Base-by-base conservation (phyloP, 106 monocot genomes). In the Allium sativum region DNA sequence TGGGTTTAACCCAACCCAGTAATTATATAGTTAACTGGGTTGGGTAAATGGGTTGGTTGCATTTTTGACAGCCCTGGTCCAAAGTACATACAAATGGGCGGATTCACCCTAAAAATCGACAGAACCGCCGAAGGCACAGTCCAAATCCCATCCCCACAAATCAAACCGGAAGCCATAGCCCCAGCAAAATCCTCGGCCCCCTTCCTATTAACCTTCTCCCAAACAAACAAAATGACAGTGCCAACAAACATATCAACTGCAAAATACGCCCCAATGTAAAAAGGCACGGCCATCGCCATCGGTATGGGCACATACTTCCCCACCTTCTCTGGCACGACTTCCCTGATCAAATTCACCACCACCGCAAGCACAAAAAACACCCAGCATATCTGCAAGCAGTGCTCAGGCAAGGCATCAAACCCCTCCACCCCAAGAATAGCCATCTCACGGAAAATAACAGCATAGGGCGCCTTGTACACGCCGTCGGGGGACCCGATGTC, bases 111-210 rank as follows among this genome's bases (percentile, higher is more conserved):
- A 41, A 84, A 69, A 43, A 93, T 84, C 1, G 93, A 81, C 0
- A 93, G 59, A n/a, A 88, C 20, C 0, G 93, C 87, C 10, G 87
- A 88, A 44, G 93, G 93, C n/a, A 93, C 75, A 1, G 82, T 93
- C 93, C 93, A 93, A 21, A 93, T 93, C n/a, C 93, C 93, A 66
- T 93, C 93, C 3, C 93, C 93, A 42, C 93, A 93, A 7, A 93
- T 93, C 75, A 93, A 57, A 12, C 93, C 93, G 0, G 93, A 93
- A 7, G 93, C 93, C 31, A 93, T 61, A 0, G 93, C 87, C 7
- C 93, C 87, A 0, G 87, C 81, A 44, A 53, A 93, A 18, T 87
- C 87, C 12, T 93, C 87, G 0, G 87, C 71, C 12, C 82, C 81
- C 64, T 78, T 79, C 53, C 45, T 31, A 56, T 93, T 84, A 10